These are phyloP conservation scores for Diddensiella caesifluorescens DNA, from an alignment of 805 yeast genomes.

Conservation along the genomic window DNA sequence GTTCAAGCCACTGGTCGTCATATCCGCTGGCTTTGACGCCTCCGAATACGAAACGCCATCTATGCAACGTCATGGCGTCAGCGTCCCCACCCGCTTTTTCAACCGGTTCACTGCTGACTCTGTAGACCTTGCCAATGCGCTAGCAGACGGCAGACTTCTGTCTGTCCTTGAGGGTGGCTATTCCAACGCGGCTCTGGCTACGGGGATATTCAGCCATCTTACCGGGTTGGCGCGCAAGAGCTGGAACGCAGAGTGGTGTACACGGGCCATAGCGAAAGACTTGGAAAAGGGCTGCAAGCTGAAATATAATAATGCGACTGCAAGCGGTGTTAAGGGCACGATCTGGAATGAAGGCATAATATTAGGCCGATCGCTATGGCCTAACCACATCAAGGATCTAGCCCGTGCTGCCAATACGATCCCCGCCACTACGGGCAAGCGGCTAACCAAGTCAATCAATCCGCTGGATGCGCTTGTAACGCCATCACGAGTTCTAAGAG, in stretches of 20 bases:
- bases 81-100: slow-evolving; percentile 77
- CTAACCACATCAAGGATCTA: slow-evolving; percentile 18
- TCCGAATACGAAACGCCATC: slow-evolving; percentile 74
- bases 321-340: too few species aligned
- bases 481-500: slow-evolving; percentile 23
- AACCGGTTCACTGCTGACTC: slow-evolving; percentile 68
- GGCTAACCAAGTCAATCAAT: slow-evolving; percentile 1
- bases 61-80: slow-evolving; percentile 80
- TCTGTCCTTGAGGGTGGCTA: slow-evolving; percentile 83
- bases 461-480: slow-evolving; percentile 16
- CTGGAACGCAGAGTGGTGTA: slow-evolving; percentile 66
- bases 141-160: slow-evolving; percentile 53
- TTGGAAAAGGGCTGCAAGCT: slow-evolving; percentile 63
- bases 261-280: slow-evolving; percentile 56
- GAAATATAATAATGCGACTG: slow-evolving; percentile 52
- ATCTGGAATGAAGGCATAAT: slow-evolving; percentile 28
- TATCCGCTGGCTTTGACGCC: slow-evolving; percentile 87
- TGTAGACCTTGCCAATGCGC: slow-evolving; percentile 59
- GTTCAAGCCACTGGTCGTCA: slow-evolving; percentile 55
- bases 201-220: slow-evolving; percentile 75
- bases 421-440: slow-evolving; percentile 21
- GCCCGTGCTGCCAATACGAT: slow-evolving; percentile 12
- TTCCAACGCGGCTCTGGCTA: slow-evolving; percentile 71
- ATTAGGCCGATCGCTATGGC: slow-evolving; percentile 31
- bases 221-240: slow-evolving; percentile 56